Conservation (phyloP, 2,329 filamentous ascomycete species). For the Sporothrix globosa region DNA sequence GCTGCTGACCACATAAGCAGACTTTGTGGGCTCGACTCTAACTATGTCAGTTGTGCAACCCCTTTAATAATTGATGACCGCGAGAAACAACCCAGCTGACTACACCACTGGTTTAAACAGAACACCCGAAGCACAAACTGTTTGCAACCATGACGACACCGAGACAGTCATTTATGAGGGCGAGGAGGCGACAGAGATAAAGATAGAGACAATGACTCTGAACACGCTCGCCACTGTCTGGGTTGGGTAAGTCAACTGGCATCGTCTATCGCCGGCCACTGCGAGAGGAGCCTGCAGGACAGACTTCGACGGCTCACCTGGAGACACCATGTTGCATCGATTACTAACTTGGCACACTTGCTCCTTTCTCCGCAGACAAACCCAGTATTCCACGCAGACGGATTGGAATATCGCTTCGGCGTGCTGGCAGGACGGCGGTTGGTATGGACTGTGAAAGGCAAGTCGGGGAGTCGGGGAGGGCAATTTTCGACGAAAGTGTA, state of each 20-base stretch:
- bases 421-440: constrained; percentile 38
- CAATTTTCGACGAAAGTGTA: no score
- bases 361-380: no score
- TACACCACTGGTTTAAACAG: constrained; percentile 26
- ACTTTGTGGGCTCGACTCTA: constrained; percentile 32
- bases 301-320: no score
- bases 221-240: constrained; percentile 35
- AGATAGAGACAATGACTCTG: constrained; percentile 35
- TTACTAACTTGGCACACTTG: constrained; percentile 27
- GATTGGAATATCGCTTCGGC: constrained; percentile 35
- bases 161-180: constrained; percentile 35
- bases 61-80: neutral
- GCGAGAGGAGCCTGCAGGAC: neutral
- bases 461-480: no score
- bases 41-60: constrained; percentile 35
- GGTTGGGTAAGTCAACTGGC: constrained; percentile 35
- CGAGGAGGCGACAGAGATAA: constrained; percentile 33
- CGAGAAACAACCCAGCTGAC: constrained; percentile 18
- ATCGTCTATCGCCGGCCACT: no score
- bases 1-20: constrained; percentile 29
- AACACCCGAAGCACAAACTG: constrained; percentile 37
- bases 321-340: neutral
- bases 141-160: constrained; percentile 35
- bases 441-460: constrained; percentile 35
- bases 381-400: constrained; percentile 37